Base-by-base conservation (phyloP, 441 rosid genomes). In the Adansonia rubrostipa region DNA sequence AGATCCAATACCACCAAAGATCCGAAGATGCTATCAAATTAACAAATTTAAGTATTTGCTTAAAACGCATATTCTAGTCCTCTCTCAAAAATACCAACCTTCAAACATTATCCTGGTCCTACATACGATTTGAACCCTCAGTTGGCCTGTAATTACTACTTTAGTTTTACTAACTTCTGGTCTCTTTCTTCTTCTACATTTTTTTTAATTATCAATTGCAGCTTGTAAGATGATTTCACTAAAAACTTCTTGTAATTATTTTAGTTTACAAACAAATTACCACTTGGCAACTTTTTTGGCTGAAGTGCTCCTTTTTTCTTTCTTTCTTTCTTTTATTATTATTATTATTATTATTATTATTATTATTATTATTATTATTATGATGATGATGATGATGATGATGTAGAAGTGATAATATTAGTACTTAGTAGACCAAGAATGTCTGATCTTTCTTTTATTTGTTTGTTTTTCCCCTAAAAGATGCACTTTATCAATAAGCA, bases 241-340 rank as follows among this genome's bases (percentile, higher is more conserved):
- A 44, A 10, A 44, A 20, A 5, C 69, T 64, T 36, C 63, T 20
- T 15, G 24, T 65, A 40, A 6, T 40, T 36, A 9, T 15, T 68
- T 47, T 19, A 60, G 73, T 45, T 47, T 68, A 45, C 56, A 19
- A 47, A 22, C 17, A 68, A 20, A 68, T 68, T 45, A 20, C 40
- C 9, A 19, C 73, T 68, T 68, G 17, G 56, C 17, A 68, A 45
- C 56, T 68, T 20, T 54, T 20, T 19, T 67, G 54, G 54, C 33
- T 44, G 33, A 44, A 19, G 9, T 67, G 54, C 22, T 20, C 57
- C 20, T 8, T 60, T 2, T 66, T 17, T 42, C 33, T 28, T 28
- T 28, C 33, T 45, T 19, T 17, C 9, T 58, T 9, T 1, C 3
- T 58, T 9, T 20, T 58, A 13, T 9, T 58, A 28, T 19, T 28